These are phyloP conservation scores for Rhizopogon vulgaris DNA, from an alignment of 768 basidiomycete species.

Conservation along the genomic window DNA sequence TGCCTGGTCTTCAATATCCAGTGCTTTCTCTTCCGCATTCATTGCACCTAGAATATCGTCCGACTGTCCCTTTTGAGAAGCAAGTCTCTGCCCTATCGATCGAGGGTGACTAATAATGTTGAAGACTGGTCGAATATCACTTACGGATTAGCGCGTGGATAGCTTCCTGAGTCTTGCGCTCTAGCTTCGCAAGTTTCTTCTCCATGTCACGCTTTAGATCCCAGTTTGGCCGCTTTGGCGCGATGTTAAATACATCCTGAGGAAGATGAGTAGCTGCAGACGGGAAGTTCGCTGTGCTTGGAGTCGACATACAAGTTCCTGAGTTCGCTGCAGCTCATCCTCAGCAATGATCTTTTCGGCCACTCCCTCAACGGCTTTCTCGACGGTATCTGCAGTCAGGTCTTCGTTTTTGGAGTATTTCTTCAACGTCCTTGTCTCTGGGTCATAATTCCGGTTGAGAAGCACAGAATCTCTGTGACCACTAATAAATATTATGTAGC, in stretches of 20 bases:
- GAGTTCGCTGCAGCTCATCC: constrained; percentile 77
- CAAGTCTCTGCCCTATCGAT: constrained; percentile 66
- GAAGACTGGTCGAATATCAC: constrained; percentile 24
- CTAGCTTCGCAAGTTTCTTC: constrained; percentile 83
- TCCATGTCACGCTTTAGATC: constrained; percentile 93
- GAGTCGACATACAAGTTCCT: constrained; percentile 69
- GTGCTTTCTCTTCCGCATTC: constrained; percentile 63
- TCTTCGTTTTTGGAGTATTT: constrained; percentile 56
- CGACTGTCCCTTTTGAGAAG: constrained; percentile 71
- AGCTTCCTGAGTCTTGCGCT: constrained; percentile 85
- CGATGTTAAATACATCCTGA: constrained; percentile 94
- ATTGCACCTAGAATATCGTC: constrained; percentile 81
- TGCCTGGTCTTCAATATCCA: constrained; percentile 42
- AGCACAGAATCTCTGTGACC: constrained; percentile 42
- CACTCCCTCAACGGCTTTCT: constrained; percentile 76
- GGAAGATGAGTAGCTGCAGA: constrained; percentile 1
- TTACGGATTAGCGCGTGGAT: constrained; percentile 90
- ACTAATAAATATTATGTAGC: constrained; percentile 9
- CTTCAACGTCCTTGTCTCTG: constrained; percentile 71
- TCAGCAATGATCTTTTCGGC: constrained; percentile 81
- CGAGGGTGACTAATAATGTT: constrained; percentile 3
- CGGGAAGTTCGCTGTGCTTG: background rate
- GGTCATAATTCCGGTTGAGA: constrained; percentile 84
- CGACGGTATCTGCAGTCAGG: constrained; percentile 77
- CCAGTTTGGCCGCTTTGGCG: constrained; percentile 96